Conservation (phyloP, 768 basidiomycete genomes). For the Kwoniella sp. region DNA sequence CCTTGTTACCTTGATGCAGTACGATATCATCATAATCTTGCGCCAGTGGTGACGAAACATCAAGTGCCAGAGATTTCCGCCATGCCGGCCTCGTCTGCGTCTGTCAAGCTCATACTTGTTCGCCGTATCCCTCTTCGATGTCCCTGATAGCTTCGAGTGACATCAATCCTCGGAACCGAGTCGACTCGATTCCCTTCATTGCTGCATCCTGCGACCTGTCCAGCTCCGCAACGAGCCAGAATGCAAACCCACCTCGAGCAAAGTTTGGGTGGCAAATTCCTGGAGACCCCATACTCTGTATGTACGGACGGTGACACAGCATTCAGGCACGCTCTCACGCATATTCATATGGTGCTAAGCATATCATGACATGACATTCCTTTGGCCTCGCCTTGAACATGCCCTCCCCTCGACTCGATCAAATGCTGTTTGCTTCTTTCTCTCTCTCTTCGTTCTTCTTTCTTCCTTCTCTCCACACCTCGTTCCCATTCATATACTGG, state of each 20-base stretch:
- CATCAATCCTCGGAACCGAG: background rate
- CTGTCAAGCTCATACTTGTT: too few relatives aligned
- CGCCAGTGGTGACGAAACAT: background rate
- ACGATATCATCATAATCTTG: too few relatives aligned
- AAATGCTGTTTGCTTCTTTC: too few relatives aligned
- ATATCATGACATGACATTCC: background rate
- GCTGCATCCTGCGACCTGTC: too few relatives aligned
- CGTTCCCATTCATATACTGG: background rate
- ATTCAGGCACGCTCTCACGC: background rate
- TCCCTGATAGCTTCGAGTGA: background rate
- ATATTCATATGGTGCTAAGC: background rate
- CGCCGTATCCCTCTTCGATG: too few relatives aligned
- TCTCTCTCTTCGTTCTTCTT: background rate
- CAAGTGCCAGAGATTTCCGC: too few relatives aligned
- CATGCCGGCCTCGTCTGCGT: too few relatives aligned
- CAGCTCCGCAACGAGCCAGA: too few relatives aligned
- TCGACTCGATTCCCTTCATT: background rate
- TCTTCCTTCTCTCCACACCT: background rate
- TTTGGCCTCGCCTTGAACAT: background rate
- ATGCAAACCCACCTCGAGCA: background rate
- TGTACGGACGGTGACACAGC: background rate
- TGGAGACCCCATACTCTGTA: background rate
- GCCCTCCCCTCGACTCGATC: slow-evolving; percentile 1
- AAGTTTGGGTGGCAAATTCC: background rate
- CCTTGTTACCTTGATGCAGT: too few relatives aligned